Evolutionary conservation across 2,329 filamentous ascomycete species (phyloP).

Genomic region (Fusarium nodosum): DNA sequence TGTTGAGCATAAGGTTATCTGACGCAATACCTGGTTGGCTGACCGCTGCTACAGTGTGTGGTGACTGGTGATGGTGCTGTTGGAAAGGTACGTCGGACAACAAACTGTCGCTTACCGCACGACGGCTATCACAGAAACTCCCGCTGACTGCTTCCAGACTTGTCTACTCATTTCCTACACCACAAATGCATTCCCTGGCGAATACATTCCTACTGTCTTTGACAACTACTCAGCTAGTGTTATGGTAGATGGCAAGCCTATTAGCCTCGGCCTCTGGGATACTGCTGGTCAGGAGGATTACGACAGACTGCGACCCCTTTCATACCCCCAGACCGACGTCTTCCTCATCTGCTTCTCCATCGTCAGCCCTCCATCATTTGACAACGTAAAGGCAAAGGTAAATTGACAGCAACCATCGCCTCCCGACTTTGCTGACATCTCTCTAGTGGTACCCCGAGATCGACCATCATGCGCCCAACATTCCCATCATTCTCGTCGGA

Average conservation of each 20-base stretch:
- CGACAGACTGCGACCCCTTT: constrained; percentile 92
- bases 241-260: constrained; percentile 98
- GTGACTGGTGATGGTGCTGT: constrained; percentile 99
- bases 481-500: constrained; percentile 96
- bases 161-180: constrained; percentile 99
- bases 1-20: constrained; percentile 49
- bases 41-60: constrained; percentile 78
- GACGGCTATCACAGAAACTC: constrained; percentile 14
- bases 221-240: constrained; percentile 99
- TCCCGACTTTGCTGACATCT: constrained; percentile 27
- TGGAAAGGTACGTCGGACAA: constrained; percentile 78
- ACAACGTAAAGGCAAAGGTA: constrained; percentile 99
- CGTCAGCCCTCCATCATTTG: constrained; percentile 96
- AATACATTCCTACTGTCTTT: constrained; percentile 99
- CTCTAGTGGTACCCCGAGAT: constrained; percentile 95
- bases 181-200: constrained; percentile 99
- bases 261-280: constrained; percentile 97
- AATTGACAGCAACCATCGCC: constrained; percentile 46
- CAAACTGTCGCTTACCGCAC: constrained; percentile 7
- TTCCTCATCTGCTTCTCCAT: constrained; percentile 99
- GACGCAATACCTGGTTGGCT: constrained; percentile 45
- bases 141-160: constrained; percentile 72
- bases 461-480: constrained; percentile 93
- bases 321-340: constrained; percentile 98
- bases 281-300: constrained; percentile 99